Conservation (phyloP, 148 eudicot genomes). For the Camellia lanceoleosa region DNA sequence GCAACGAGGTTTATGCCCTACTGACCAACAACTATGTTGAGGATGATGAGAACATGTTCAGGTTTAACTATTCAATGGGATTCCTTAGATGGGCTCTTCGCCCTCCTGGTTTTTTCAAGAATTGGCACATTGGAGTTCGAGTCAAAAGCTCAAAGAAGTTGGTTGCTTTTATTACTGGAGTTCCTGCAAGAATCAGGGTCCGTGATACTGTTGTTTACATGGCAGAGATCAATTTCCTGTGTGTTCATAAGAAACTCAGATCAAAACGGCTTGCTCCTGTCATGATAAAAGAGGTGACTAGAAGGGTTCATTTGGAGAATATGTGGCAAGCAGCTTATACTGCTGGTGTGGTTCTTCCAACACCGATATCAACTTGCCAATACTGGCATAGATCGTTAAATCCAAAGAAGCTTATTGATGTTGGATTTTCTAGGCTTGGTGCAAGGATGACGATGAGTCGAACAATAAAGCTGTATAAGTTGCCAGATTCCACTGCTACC, state of each 20-base stretch:
- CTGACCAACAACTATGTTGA: conserved; percentile 79
- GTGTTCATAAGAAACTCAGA: conserved; percentile 86
- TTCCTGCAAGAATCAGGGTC: conserved; percentile 77
- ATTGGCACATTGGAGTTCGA: conserved; percentile 91
- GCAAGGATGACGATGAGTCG: conserved; percentile 96
- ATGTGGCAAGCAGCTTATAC: conserved; percentile 98
- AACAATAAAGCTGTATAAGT: conserved; percentile 80
- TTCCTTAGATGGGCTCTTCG: conserved; percentile 85
- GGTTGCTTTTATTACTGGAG: conserved; percentile 81
- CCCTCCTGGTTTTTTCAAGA: conserved; percentile 70
- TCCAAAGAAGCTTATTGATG: conserved; percentile 90
- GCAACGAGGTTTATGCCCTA: conserved; percentile 68
- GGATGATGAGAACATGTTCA: conserved; percentile 92
- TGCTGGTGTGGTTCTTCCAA: conserved; percentile 86
- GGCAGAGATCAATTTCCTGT: conserved; percentile 87
- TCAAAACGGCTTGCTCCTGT: conserved; percentile 88
- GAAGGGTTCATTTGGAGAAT: conserved; percentile 81
- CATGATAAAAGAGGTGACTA: conserved; percentile 92
- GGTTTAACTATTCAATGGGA: conserved; percentile 83
- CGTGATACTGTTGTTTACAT: conserved; percentile 54
- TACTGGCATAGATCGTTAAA: conserved; percentile 86
- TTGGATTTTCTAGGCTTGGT: conserved; percentile 87
- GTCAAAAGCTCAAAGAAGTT: conserved; percentile 71
- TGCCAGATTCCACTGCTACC: conserved; percentile 66
- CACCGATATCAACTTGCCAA: conserved; percentile 76